These are phyloP conservation scores for Gaeumannomyces tritici DNA, from an alignment of 2,329 filamentous ascomycete species.

Conservation along the genomic window DNA sequence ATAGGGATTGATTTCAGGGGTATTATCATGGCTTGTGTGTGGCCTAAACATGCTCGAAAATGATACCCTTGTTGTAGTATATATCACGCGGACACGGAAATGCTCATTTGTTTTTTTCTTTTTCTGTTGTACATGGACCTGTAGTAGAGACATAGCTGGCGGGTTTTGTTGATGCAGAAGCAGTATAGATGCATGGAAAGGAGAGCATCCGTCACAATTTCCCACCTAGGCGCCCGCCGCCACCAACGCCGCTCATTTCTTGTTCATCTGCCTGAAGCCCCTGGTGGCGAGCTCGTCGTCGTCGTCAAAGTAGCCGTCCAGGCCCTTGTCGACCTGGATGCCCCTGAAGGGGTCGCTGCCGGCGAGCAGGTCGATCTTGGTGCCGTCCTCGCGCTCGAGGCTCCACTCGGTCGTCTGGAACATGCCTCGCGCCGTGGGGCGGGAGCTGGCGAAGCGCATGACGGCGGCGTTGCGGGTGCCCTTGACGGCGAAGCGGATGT, in stretches of 20 bases:
- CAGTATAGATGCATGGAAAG: neutral
- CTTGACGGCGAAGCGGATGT: slow-evolving; percentile 80
- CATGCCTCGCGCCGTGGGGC: slow-evolving; percentile 48
- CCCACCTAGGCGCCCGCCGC: too few relatives aligned
- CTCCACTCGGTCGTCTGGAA: slow-evolving; percentile 93
- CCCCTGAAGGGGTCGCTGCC: slow-evolving; percentile 59
- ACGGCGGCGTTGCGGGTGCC: slow-evolving; percentile 61
- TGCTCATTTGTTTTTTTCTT: neutral
- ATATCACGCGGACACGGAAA: neutral
- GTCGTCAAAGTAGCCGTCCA: slow-evolving; percentile 15
- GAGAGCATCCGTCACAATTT: too few relatives aligned
- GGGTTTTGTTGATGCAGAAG: too few relatives aligned
- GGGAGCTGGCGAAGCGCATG: slow-evolving; percentile 72
- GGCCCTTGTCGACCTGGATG: slow-evolving; percentile 26
- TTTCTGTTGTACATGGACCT: neutral
- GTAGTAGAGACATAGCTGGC: neutral
- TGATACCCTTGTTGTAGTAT: neutral
- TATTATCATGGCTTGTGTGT: too few relatives aligned
- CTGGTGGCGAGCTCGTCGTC: slow-evolving; percentile 23
- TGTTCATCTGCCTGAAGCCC: slow-evolving; percentile 42
- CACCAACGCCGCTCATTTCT: slow-evolving; percentile 9
- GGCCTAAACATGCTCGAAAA: too few relatives aligned
- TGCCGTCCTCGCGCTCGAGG: slow-evolving; percentile 55
- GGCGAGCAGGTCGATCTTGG: slow-evolving; percentile 63
- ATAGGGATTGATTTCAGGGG: too few relatives aligned